Evolutionary conservation across 768 basidiomycete species (phyloP).

Genomic region (Trametes gibbosa): DNA sequence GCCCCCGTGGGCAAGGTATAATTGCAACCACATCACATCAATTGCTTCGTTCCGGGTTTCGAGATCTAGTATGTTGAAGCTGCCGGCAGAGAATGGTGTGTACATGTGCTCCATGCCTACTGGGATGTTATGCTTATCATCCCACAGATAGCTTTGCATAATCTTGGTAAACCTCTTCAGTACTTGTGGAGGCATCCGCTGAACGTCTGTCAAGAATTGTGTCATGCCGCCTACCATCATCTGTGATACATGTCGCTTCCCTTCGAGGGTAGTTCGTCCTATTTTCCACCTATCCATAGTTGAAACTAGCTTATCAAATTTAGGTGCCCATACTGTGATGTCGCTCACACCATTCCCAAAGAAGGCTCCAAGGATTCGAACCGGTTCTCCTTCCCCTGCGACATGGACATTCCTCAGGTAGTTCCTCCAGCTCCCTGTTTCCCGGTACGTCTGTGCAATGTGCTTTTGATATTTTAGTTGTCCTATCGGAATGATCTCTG

Average conservation of each 20-base stretch:
- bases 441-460: not conserved
- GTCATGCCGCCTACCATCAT: not conserved
- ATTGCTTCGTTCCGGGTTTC: slow-evolving; percentile 16
- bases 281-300: not conserved
- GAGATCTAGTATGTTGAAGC: not conserved
- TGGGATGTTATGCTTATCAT: not conserved
- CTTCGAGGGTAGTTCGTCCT: not conserved
- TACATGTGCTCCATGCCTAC: not conserved
- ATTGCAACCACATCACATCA: slow-evolving; percentile 10
- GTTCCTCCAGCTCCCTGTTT: not conserved
- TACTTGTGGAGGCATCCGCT: not conserved
- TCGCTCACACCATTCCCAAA: not conserved
- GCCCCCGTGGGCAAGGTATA: no score
- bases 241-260: not conserved
- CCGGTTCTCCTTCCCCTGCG: not conserved
- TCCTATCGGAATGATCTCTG: not conserved
- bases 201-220: not conserved
- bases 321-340: not conserved
- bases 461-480: not conserved
- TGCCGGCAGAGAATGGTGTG: not conserved
- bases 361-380: not conserved
- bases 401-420: not conserved
- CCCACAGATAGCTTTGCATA: not conserved
- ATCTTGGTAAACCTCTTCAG: not conserved
- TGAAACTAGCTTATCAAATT: not conserved